Conservation (phyloP, 345 rosid genomes). For the Lepidium didymum region DNA sequence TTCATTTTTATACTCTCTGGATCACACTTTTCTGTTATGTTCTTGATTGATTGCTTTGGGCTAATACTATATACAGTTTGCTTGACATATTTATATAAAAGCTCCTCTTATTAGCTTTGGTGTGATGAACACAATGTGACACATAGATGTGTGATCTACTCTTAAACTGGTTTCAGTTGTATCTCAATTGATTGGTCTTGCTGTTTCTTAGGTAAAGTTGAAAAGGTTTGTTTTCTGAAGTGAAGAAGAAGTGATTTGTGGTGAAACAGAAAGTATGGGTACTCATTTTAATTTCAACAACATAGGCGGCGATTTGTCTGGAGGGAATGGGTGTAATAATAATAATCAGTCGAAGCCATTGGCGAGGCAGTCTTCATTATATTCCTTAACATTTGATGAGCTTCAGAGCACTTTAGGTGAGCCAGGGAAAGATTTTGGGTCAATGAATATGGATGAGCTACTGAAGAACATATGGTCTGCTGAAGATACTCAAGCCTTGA, state of each 20-base stretch:
- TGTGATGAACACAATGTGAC: background rate
- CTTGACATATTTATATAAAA: background rate
- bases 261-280: constrained; percentile 27
- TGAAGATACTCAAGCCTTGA: constrained; percentile 64
- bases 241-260: constrained; percentile 7
- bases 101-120: background rate
- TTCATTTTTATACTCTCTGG: background rate
- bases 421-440: constrained; percentile 83
- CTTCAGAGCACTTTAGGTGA: constrained; percentile 67
- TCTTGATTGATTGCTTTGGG: background rate
- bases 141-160: background rate
- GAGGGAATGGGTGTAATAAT: constrained; percentile 24
- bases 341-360: constrained; percentile 30
- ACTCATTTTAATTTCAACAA: constrained; percentile 56
- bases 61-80: background rate
- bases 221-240: background rate
- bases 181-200: background rate
- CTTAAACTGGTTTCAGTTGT: background rate
- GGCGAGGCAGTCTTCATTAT: constrained; percentile 66
- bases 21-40: background rate
- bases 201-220: background rate
- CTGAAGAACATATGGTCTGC: constrained; percentile 80
- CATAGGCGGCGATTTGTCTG: constrained; percentile 30
- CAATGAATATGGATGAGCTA: constrained; percentile 98
- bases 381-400: constrained; percentile 81